Percentiles rank a stretch among this genome's conserved stretches.
phyloP scores from a whole-genome alignment of 2,329 filamentous ascomycete species.

The Samsoniella hepiali region DNA sequence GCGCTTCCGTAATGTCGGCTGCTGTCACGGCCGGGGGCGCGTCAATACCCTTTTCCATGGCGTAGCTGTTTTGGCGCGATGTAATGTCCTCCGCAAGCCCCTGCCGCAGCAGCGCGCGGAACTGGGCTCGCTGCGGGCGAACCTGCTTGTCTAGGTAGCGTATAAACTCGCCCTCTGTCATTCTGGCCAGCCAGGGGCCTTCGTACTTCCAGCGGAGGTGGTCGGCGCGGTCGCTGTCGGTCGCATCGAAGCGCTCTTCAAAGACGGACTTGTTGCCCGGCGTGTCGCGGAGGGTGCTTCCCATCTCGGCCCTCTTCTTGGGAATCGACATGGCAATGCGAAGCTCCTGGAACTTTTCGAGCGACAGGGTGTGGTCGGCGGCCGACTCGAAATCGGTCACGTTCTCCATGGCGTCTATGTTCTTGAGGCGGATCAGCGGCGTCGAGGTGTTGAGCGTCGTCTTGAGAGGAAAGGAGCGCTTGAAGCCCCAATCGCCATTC shows the following conservation, averaged over 20 bases:
- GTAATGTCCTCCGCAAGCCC: conserved; percentile 48
- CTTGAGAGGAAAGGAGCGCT: conserved; percentile 75
- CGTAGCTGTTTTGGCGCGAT: conserved; percentile 33
- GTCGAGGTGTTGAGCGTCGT: conserved; percentile 68
- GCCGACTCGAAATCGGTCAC: conserved; percentile 86
- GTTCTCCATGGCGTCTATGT: conserved; percentile 81
- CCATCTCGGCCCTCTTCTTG: conserved; percentile 23
- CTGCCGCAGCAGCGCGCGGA: conserved; percentile 51
- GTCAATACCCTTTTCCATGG: conserved; percentile 37
- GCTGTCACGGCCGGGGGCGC: conserved; percentile 29
- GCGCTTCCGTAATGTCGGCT: conserved; percentile 45
- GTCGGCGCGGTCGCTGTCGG: conserved; percentile 37
- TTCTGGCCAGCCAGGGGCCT: conserved; percentile 63
- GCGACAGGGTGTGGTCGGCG: conserved; percentile 73
- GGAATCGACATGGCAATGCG: conserved; percentile 65
- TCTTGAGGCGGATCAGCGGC: conserved; percentile 72
- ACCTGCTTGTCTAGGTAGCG: conserved; percentile 54
- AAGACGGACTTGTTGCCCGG: conserved; percentile 52
- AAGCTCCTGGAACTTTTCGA: conserved; percentile 84
- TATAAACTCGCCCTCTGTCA: conserved; percentile 59
- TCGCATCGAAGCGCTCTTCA: conserved; percentile 55
- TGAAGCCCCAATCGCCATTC: conserved; percentile 89
- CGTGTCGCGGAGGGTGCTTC: conserved; percentile 21
- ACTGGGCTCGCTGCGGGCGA: conserved; percentile 50
- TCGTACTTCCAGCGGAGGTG: conserved; percentile 63